These are phyloP conservation scores for Fusarium longipes DNA, from an alignment of 2,329 filamentous ascomycete species.

Conservation along the genomic window DNA sequence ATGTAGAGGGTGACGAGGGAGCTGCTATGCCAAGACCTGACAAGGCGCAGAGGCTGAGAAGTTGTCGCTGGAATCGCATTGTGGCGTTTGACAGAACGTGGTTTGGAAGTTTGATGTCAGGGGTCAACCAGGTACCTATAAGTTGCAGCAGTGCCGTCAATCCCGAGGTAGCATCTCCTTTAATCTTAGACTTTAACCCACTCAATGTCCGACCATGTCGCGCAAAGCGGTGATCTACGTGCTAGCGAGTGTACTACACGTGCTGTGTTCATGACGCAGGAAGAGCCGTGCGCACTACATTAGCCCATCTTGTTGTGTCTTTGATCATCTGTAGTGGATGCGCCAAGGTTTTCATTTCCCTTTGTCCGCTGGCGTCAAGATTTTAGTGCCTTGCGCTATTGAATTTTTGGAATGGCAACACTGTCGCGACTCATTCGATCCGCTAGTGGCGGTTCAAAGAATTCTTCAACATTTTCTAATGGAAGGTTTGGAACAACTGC, in stretches of 20 bases:
- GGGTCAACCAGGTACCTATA: not conserved
- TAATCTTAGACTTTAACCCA: not conserved
- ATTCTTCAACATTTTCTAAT: not conserved
- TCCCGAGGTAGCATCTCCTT: not conserved
- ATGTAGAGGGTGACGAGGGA: not conserved
- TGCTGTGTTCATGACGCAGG: not conserved
- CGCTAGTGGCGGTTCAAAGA: not conserved
- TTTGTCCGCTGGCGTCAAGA: not conserved
- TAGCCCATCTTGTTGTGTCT: not conserved
- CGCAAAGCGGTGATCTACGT: not conserved
- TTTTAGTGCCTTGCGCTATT: slow-evolving; percentile 4
- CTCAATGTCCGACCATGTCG: not conserved
- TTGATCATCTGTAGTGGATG: not conserved
- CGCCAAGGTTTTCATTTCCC: not conserved
- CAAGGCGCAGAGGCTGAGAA: not conserved
- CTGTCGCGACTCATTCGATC: not conserved
- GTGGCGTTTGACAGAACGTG: not conserved
- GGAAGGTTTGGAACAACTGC: no score
- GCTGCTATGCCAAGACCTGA: not conserved
- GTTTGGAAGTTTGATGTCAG: not conserved
- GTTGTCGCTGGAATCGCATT: not conserved
- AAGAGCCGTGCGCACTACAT: not conserved
- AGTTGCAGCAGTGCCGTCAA: not conserved
- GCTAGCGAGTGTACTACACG: not conserved
- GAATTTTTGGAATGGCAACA: not conserved